Conservation (phyloP, 2,329 filamentous ascomycete species). For the Cladophialophora psammophila region DNA sequence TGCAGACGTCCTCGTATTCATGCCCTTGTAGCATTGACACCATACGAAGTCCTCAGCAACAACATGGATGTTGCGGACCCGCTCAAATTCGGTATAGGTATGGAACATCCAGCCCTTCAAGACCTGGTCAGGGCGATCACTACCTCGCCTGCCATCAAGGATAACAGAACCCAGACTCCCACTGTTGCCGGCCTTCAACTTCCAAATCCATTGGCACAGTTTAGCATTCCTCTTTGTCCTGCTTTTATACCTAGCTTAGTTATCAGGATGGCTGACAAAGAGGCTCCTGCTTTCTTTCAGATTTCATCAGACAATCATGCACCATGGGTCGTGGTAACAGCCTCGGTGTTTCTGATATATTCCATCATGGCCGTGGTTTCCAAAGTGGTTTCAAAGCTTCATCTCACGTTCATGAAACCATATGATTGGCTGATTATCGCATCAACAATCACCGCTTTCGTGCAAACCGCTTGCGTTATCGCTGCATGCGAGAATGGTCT, state of each 20-base stretch:
- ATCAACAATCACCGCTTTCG: conserved; percentile 1
- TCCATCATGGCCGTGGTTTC: conserved; percentile 9
- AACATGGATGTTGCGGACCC: neutral
- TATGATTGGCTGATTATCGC: conserved; percentile 8
- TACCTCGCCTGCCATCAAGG: neutral
- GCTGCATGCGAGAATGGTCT: neutral
- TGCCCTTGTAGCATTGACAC: neutral
- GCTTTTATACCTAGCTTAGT: neutral
- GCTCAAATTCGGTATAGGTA: neutral
- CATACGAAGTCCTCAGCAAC: neutral
- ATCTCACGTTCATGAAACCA: neutral
- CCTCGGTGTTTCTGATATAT: conserved; percentile 6
- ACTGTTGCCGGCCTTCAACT: neutral
- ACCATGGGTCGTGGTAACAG: conserved; percentile 3
- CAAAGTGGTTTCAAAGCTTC: conserved; percentile 4
- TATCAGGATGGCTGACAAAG: neutral
- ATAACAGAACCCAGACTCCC: neutral
- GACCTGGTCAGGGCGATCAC: neutral
- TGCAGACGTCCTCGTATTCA: neutral
- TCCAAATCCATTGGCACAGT: neutral
- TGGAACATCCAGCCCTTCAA: neutral
- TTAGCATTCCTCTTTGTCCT: neutral
- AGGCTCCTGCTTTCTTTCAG: conserved; percentile 6
- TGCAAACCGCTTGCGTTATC: neutral
- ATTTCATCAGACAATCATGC: conserved; percentile 20